Conservation (phyloP, 192 early-diverging fungal genomes). For the Entomortierella parvispora region DNA sequence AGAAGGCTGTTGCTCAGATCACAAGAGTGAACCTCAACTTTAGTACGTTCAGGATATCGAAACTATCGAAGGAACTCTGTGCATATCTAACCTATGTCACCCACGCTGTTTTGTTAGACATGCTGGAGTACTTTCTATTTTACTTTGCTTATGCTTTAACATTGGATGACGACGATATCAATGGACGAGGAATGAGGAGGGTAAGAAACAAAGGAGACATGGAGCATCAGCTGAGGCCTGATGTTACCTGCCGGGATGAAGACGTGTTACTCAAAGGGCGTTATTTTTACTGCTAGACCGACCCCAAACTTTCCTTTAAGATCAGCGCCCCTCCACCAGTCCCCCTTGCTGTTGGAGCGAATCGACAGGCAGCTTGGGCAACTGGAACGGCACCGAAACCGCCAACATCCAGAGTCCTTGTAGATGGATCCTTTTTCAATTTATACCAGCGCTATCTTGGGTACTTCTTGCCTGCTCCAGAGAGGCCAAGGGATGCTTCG, state of each 20-base stretch:
- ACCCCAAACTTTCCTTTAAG: conserved; percentile 43
- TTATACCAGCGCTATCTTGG: conserved; percentile 39
- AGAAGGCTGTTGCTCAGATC: conserved; percentile 38
- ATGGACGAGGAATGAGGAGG: conserved; percentile 30
- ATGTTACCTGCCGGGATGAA: no score
- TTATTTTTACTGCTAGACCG: conserved; percentile 10
- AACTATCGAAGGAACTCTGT: no score
- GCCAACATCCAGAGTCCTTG: conserved; percentile 14
- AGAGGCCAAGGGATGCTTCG: conserved; percentile 12
- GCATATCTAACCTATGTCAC: no score
- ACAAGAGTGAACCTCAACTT: conserved; percentile 52
- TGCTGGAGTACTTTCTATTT: conserved; percentile 51
- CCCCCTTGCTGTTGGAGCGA: background rate
- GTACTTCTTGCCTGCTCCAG: conserved; percentile 42
- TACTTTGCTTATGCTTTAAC: conserved; percentile 50
- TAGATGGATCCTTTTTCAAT: conserved; percentile 48
- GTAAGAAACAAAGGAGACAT: conserved; percentile 19
- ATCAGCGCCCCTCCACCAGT: conserved; percentile 17
- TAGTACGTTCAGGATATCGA: conserved; percentile 38
- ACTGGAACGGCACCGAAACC: conserved; percentile 27
- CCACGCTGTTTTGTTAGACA: no score
- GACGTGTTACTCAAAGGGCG: no score
- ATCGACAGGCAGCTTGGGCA: conserved; percentile 15
- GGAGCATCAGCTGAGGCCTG: no score
- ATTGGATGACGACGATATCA: conserved; percentile 43